Base-by-base conservation (phyloP, 106 monocot genomes). In the Triglochin maritima region DNA sequence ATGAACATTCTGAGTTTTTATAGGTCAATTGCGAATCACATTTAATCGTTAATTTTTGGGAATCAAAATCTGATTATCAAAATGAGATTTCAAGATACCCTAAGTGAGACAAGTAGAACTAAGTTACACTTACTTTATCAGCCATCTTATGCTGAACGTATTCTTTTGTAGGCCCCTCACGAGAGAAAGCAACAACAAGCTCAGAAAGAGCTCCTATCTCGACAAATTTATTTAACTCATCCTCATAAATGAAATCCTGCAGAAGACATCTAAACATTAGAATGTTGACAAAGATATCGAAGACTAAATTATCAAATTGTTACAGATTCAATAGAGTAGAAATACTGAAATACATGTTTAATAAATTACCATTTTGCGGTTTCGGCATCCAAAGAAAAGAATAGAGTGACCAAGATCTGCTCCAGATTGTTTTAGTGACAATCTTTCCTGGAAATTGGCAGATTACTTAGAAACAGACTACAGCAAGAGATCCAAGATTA, bases 91-190 rank as follows among this genome's bases (percentile, higher is more conserved):
- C 29, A 29, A 29, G 29, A 29, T 29, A 29, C 29, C 29, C 29
- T 29, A 29, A 29, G 29, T 29, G 29, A 29, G 29, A 29, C 29
- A 29, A 29, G 29, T 29, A 29, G 29, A 29, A 29, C 29, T 1
- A 29, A 29, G 29, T 29, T 29, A 29, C 29, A 29, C 29, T 29
- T 62, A 51, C 92, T 76, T 85, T 87, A 50, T 88, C 81, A 47
- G 75, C 43, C 85, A 93, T 93, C 75, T 93, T 93, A 64, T 93
- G 88, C 74, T 93, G 92, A 65, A 93, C 92, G 57, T 93, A 93
- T 68, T 93, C 81, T 74, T 93, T 93, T 3, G 74, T 72, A 10
- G 83, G 78, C 13, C 88, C 86, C 71, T 93, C 85, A 17, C 92
- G 76, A 59, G 92, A 93, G 79, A 93, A 93, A 54, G 88, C 92